These are phyloP conservation scores for Dioscorea cayenensis DNA, from an alignment of 116 monocot genomes.

Conservation along the genomic window DNA sequence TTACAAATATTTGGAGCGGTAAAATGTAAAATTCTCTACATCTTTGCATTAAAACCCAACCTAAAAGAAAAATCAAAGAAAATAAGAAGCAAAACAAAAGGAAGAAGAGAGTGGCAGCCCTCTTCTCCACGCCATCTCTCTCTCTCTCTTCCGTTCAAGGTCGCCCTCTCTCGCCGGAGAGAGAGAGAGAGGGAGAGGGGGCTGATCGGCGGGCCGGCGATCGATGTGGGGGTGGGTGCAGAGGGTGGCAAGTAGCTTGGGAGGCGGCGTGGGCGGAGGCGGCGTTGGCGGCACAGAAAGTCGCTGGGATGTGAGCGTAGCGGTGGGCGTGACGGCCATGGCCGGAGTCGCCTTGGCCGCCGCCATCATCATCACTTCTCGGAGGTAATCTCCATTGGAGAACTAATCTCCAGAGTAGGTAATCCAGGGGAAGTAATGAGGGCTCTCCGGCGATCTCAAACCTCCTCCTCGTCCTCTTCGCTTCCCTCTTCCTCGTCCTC, in stretches of 20 bases:
- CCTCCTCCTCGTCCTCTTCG: conserved; percentile 21
- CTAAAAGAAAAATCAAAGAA: no score
- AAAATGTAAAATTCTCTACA: no score
- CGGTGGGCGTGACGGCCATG: conserved; percentile 66
- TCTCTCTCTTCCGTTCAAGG: neutral
- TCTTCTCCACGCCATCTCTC: neutral
- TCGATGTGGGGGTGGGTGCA: conserved; percentile 46
- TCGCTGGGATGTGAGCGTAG: conserved; percentile 55
- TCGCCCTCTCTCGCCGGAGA: neutral
- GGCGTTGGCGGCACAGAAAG: conserved; percentile 1
- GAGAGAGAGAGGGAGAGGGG: neutral
- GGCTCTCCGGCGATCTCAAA: conserved; percentile 33
- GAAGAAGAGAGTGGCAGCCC: neutral
- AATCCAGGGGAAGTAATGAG: conserved; percentile 15
- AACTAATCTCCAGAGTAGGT: no score
- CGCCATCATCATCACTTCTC: conserved; percentile 54
- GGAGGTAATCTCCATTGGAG: conserved; percentile 38
- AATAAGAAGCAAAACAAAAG: no score
- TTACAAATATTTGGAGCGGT: no score
- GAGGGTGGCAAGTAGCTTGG: conserved; percentile 10
- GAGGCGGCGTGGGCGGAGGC: conserved; percentile 1
- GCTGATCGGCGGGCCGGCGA: conserved; percentile 8
- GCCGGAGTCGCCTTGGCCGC: conserved; percentile 67
- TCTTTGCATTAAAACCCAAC: no score
- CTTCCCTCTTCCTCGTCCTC: conserved; percentile 12